phyloP scores from a whole-genome alignment of 2,329 filamentous ascomycete genomes.

The Emmonsiellopsis sp. region DNA sequence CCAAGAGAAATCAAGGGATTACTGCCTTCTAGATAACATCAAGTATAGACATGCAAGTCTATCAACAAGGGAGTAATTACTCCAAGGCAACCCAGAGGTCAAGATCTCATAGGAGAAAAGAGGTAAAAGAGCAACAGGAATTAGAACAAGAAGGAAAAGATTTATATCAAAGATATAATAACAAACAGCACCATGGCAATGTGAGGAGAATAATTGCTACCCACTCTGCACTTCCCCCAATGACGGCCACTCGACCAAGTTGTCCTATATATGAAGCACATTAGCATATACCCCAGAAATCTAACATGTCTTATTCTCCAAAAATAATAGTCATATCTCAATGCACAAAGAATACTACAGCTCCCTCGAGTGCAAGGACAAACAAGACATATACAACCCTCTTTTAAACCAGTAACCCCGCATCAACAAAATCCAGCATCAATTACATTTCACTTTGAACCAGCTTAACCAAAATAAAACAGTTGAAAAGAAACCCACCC shows the following conservation, averaged over 20 bases:
- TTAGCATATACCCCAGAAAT: conserved; percentile 3
- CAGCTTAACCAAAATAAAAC: background rate
- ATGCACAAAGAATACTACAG: background rate
- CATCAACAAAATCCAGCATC: background rate
- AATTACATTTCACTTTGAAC: background rate
- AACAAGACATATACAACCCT: background rate
- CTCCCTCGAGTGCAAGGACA: background rate
- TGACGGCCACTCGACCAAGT: conserved; percentile 81
- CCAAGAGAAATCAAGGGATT: too few relatives aligned
- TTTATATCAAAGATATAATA: background rate
- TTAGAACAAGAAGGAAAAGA: too few relatives aligned
- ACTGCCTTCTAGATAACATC: too few relatives aligned
- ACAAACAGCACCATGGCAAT: background rate
- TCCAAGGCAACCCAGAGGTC: too few relatives aligned
- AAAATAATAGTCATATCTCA: background rate
- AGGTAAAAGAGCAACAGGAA: too few relatives aligned
- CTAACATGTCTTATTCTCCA: too few relatives aligned
- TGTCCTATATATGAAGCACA: conserved; percentile 53
- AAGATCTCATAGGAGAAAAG: too few relatives aligned
- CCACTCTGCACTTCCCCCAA: conserved; percentile 81
- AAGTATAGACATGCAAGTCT: too few relatives aligned
- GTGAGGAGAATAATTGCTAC: conserved; percentile 7
- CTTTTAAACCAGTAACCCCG: background rate
- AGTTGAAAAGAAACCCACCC: conserved; percentile 45
- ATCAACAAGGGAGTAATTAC: too few relatives aligned